These are phyloP conservation scores for Ceratocystis variospora DNA, from an alignment of 2,329 filamentous ascomycete species.

Conservation along the genomic window DNA sequence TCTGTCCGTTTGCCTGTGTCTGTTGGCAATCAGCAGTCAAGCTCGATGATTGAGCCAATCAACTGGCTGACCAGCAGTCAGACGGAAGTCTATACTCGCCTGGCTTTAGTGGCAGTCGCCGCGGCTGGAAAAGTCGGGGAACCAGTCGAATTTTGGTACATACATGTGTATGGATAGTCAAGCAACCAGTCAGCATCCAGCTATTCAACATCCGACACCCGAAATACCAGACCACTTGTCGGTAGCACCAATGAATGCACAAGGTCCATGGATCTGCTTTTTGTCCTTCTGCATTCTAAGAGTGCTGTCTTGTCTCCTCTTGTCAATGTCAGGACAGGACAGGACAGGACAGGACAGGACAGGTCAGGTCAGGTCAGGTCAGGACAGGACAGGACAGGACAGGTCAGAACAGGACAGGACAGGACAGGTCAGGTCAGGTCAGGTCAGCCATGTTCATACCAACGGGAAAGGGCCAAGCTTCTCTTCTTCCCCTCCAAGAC, in stretches of 20 bases:
- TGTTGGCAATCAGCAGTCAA: too few relatives aligned
- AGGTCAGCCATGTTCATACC: background rate
- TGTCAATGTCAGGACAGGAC: slow-evolving; percentile 3
- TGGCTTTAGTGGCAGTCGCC: too few relatives aligned
- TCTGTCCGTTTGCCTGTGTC: too few relatives aligned
- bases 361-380: background rate
- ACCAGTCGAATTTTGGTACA: background rate
- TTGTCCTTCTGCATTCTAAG: too few relatives aligned
- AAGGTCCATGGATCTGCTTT: background rate
- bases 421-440: background rate
- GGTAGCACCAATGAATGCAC: background rate
- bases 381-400: background rate
- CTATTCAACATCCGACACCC: too few relatives aligned
- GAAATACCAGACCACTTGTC: too few relatives aligned
- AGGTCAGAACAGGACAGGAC: background rate
- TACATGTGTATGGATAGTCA: background rate
- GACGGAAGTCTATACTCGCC: background rate
- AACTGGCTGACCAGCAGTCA: background rate
- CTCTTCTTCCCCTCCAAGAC: too few relatives aligned
- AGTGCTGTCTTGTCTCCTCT: background rate
- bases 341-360: background rate
- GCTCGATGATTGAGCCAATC: too few relatives aligned
- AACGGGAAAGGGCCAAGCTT: too few relatives aligned
- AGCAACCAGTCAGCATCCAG: too few relatives aligned
- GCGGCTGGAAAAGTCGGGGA: background rate